Conservation (phyloP, 2,329 filamentous ascomycete genomes). For the Colletotrichum horii region DNA sequence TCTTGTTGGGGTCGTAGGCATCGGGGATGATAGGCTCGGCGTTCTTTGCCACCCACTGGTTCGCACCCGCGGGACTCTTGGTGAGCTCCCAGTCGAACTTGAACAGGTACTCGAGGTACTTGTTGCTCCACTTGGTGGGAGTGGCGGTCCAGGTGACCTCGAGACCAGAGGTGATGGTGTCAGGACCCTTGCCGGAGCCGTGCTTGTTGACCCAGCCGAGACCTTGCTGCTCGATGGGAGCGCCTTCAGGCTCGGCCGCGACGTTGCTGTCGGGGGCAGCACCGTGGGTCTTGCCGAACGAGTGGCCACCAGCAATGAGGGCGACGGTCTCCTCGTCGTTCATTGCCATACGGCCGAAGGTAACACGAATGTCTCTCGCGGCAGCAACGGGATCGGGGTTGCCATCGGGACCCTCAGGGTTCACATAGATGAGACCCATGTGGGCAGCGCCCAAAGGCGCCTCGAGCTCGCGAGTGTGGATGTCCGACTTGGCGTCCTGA, state of each 20-base stretch:
- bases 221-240: conserved; percentile 69
- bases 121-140: conserved; percentile 76
- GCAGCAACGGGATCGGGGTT: conserved; percentile 74
- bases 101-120: conserved; percentile 78
- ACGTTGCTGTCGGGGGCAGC: conserved; percentile 65
- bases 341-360: conserved; percentile 85
- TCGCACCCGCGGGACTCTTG: conserved; percentile 77
- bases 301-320: conserved; percentile 78
- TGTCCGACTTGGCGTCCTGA: conserved; percentile 31
- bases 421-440: conserved; percentile 84
- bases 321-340: conserved; percentile 83
- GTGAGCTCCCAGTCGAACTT: conserved; percentile 79
- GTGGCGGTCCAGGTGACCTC: conserved; percentile 83
- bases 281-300: conserved; percentile 85
- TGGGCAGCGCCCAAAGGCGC: conserved; percentile 71
- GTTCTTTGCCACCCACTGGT: conserved; percentile 79
- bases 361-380: conserved; percentile 74
- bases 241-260: conserved; percentile 70
- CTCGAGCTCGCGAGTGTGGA: conserved; percentile 52
- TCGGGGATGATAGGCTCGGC: conserved; percentile 72
- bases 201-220: conserved; percentile 74
- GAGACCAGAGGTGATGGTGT: conserved; percentile 77
- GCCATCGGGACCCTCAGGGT: conserved; percentile 79
- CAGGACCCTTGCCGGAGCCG: conserved; percentile 68
- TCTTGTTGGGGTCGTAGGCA: conserved; percentile 72